Base-by-base conservation (phyloP, 352 stramenopile species). In the Pseudoperonospora humuli region DNA sequence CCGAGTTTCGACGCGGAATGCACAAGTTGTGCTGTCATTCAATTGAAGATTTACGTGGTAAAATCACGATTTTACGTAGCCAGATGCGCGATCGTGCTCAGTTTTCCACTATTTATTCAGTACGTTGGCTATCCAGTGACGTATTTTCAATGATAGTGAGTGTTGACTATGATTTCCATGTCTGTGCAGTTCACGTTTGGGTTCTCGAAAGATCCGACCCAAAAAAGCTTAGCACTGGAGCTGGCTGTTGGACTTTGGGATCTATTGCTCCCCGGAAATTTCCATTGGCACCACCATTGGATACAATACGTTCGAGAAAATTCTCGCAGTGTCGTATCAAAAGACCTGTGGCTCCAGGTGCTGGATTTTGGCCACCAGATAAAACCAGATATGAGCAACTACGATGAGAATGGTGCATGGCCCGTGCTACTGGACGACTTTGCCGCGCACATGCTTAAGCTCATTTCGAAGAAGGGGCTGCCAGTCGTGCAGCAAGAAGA, bases 341-440 rank as follows among this genome's bases (percentile, higher is more conserved):
- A 83, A 35, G 81, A 93, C 44, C 38, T 91, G 47, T 93, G 81
- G 81, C 79, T 88, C 37, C 81, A 93, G 39, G 68, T 86, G 37
- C 59, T 93, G 37, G 75, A 93, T 37, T 93, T 93, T 65, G 74
- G 73, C 23, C 39, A 64, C 14, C 78, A 91, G 39, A 81, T 93
- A 28, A 61, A 70, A 17, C 33, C 57, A 4, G 70, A 88, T 33
- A 34, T 93, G 54, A 84, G 67, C 64, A 89, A 91, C 52, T 93
- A 85, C 61, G 78, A 93, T 51, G 78, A 89, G 40, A 93, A 93
- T 31, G 76, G 75, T 45, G 81, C 81, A 10, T 93, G 81, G 81
- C 81, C 81, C 14, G 81, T 93, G 43, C 54, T 93, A 17, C 62
- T 93, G 14, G 81, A 93, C 49, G 81, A 93, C 34, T 93, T 91